phyloP scores from a whole-genome alignment of 2,329 filamentous ascomycete species.

The Fragosphaeria purpurea region DNA sequence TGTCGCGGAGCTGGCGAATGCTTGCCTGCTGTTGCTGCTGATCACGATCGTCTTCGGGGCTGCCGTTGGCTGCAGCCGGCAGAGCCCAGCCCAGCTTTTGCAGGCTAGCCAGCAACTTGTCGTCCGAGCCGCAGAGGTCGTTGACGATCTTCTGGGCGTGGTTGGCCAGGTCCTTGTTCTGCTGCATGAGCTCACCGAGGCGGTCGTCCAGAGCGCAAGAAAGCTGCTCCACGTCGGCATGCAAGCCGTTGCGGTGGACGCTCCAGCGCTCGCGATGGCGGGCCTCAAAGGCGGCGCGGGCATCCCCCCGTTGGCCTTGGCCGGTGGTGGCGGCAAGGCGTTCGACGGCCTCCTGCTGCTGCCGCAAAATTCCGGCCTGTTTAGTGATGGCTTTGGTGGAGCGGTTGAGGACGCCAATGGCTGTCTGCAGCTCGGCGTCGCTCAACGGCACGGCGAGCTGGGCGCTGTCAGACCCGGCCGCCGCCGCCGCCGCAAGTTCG shows the following conservation, averaged over 20 bases:
- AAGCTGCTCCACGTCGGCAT: constrained; percentile 36
- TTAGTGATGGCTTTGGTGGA: constrained; percentile 55
- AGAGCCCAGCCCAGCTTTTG: constrained; percentile 57
- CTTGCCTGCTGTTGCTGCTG: constrained; percentile 38
- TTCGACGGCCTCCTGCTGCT: constrained; percentile 52
- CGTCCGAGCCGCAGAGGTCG: constrained; percentile 47
- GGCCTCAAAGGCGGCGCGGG: constrained; percentile 25
- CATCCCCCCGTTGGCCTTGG: constrained; percentile 23
- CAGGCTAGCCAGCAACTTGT: constrained; percentile 53
- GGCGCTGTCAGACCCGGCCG: constrained; percentile 13
- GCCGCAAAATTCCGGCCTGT: constrained; percentile 51
- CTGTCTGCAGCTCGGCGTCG: constrained; percentile 50
- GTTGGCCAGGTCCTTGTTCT: constrained; percentile 33
- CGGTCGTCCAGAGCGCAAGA: constrained; percentile 36
- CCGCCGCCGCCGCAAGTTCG: constrained; percentile 27
- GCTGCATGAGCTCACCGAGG: constrained; percentile 40
- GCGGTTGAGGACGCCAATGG: constrained; percentile 52
- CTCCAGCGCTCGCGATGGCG: constrained; percentile 28
- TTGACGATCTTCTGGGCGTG: constrained; percentile 39
- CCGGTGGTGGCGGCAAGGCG: constrained; percentile 34
- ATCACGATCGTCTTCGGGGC: constrained; percentile 16
- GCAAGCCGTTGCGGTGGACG: constrained; percentile 30
- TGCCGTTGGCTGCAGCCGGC: constrained; percentile 27
- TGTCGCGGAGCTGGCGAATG: constrained; percentile 48
- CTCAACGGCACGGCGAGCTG: constrained; percentile 35